Conservation (phyloP, 331 rosid species). For the Cydonia oblonga region DNA sequence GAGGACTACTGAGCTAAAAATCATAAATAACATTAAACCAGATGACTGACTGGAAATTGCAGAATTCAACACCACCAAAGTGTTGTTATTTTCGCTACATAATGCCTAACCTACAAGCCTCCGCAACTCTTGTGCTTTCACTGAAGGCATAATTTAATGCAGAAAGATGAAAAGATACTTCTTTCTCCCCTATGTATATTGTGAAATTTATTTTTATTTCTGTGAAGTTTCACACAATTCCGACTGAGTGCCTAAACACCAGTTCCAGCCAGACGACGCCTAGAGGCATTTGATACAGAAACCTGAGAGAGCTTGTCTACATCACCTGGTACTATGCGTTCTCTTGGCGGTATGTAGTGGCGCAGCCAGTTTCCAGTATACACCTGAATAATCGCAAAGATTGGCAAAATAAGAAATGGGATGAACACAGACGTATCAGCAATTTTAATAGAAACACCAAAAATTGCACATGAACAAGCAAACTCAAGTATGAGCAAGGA, state of each 20-base stretch:
- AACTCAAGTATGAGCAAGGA: background rate
- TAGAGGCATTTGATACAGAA: slow-evolving; percentile 70
- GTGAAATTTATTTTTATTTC: background rate
- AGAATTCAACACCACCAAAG: background rate
- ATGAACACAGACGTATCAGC: background rate
- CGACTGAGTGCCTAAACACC: slow-evolving; percentile 15
- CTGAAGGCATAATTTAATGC: background rate
- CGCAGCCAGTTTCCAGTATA: slow-evolving; percentile 77
- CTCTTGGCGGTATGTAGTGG: slow-evolving; percentile 43
- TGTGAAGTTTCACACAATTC: background rate
- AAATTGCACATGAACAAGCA: background rate
- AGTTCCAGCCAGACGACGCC: slow-evolving; percentile 67
- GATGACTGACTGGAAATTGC: background rate
- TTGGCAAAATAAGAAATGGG: background rate
- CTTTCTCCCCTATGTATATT: background rate
- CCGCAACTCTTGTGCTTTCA: background rate
- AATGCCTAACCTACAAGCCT: background rate
- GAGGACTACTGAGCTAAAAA: background rate
- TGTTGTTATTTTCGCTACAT: background rate
- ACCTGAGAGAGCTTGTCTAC: slow-evolving; percentile 68
- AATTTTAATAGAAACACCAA: background rate
- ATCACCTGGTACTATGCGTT: slow-evolving; percentile 29
- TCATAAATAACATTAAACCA: background rate
- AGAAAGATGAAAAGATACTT: background rate
- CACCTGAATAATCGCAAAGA: slow-evolving; percentile 34